Evolutionary conservation across 148 eudicot genomes (phyloP).

Genomic region (Euryodendron excelsum): DNA sequence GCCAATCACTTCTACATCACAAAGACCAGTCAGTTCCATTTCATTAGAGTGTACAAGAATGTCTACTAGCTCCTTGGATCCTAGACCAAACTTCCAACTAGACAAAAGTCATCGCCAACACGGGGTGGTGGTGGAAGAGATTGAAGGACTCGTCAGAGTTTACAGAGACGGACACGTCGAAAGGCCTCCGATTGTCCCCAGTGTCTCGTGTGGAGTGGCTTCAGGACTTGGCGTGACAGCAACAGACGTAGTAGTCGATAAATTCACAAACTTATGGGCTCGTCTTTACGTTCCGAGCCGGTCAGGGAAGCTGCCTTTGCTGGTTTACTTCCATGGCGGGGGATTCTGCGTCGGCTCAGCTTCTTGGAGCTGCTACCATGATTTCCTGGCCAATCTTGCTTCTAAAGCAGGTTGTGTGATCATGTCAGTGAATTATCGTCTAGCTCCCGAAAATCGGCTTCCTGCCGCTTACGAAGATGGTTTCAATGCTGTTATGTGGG

Average conservation of each 20-base stretch:
- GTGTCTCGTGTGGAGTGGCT: conserved; percentile 32
- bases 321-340: conserved; percentile 83
- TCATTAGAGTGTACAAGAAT: neutral
- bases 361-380: conserved; percentile 81
- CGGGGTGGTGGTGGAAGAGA: conserved; percentile 41
- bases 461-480: conserved; percentile 86
- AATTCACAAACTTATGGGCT: conserved; percentile 45
- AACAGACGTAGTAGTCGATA: conserved; percentile 39
- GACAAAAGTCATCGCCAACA: conserved; percentile 5
- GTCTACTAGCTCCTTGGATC: conserved; percentile 14
- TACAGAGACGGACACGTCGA: conserved; percentile 48
- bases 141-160: conserved; percentile 52
- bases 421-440: conserved; percentile 62
- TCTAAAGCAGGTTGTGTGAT: conserved; percentile 47
- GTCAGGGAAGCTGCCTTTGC: conserved; percentile 33
- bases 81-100: neutral
- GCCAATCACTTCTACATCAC: neutral
- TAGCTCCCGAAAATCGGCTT: conserved; percentile 84
- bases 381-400: conserved; percentile 56
- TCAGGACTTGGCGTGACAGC: conserved; percentile 38
- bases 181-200: conserved; percentile 42
- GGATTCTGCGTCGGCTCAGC: conserved; percentile 91
- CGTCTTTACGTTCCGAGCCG: conserved; percentile 50
- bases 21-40: too few species aligned
- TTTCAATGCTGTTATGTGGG: conserved; percentile 48